Conservation (phyloP, 164 flowering plant species). For the Malania oleifera region DNA sequence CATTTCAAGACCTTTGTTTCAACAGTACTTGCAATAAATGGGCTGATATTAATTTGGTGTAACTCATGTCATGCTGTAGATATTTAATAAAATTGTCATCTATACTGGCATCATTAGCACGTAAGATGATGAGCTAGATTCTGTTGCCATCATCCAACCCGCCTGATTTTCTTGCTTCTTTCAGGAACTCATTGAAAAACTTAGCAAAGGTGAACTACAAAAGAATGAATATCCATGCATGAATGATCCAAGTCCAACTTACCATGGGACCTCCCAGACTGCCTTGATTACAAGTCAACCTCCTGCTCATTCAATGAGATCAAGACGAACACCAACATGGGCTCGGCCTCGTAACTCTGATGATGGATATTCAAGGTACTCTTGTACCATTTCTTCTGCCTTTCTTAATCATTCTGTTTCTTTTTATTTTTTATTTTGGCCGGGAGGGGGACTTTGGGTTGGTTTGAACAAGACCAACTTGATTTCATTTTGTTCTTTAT, state of each 20-base stretch:
- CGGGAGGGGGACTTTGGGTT: too few relatives aligned
- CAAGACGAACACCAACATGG: slow-evolving; percentile 89
- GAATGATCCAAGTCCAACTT: slow-evolving; percentile 73
- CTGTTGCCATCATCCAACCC: too few relatives aligned
- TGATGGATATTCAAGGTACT: slow-evolving; percentile 88
- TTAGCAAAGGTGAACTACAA: slow-evolving; percentile 74
- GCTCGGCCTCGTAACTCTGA: slow-evolving; percentile 82
- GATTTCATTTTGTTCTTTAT: too few relatives aligned
- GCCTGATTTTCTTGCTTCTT: neutral
- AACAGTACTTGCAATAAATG: too few relatives aligned
- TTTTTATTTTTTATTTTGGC: neutral
- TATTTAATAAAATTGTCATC: too few relatives aligned
- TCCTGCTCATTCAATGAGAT: slow-evolving; percentile 91
- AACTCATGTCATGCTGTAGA: too few relatives aligned
- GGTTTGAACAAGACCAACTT: too few relatives aligned
- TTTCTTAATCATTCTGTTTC: too few relatives aligned
- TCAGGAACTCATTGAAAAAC: slow-evolving; percentile 83
- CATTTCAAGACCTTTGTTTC: too few relatives aligned
- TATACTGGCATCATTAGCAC: too few relatives aligned
- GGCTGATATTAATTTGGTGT: too few relatives aligned
- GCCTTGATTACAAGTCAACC: slow-evolving; percentile 35
- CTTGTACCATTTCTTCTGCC: neutral
- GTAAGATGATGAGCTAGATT: too few relatives aligned
- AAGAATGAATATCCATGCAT: slow-evolving; percentile 82
- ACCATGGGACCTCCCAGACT: slow-evolving; percentile 38